Percentiles rank a stretch among this genome's conserved stretches.
Evolutionary conservation across 2,329 filamentous ascomycete species (phyloP).

Genomic region (Lecanicillium sp.): DNA sequence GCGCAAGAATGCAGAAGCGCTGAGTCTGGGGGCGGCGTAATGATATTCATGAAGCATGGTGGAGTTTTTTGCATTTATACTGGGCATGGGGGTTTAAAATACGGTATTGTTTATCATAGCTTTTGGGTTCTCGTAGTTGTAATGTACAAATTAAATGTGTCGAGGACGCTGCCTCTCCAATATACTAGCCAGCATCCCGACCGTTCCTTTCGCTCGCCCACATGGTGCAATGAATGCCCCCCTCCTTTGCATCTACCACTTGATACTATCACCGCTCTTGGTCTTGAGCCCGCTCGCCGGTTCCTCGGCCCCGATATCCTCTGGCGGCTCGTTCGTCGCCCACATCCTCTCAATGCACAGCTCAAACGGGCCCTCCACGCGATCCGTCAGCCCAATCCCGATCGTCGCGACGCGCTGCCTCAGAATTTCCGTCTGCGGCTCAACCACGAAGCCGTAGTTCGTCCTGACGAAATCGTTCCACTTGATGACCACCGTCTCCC

Average conservation of each 20-base stretch:
- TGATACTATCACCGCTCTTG: slow-evolving; percentile 31
- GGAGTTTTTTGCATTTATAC: not conserved
- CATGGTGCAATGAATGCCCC: not conserved
- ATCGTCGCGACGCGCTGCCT: slow-evolving; percentile 79
- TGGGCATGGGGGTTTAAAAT: not conserved
- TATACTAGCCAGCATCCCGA: too few species aligned
- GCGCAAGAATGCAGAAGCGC: slow-evolving; percentile 32
- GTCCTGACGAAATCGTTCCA: slow-evolving; percentile 94
- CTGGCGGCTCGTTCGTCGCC: slow-evolving; percentile 64
- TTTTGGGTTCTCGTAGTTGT: too few species aligned
- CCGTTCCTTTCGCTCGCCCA: too few species aligned
- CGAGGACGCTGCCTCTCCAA: too few species aligned
- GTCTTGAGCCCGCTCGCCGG: slow-evolving; percentile 29
- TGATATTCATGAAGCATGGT: not conserved
- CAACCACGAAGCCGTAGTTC: slow-evolving; percentile 84
- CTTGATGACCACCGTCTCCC: slow-evolving; percentile 91
- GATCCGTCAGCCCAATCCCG: slow-evolving; percentile 83
- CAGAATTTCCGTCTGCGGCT: slow-evolving; percentile 87
- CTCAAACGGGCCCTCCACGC: slow-evolving; percentile 82
- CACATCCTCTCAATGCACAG: slow-evolving; percentile 80
- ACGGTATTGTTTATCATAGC: not conserved
- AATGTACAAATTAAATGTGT: not conserved
- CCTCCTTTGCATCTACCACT: slow-evolving; percentile 25
- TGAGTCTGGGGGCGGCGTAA: slow-evolving; percentile 21
- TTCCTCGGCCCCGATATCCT: slow-evolving; percentile 20